Evolutionary conservation across 1,139 yeast genomes (phyloP), one percentile per base, ranked within the genome.

Genomic region (Hyphopichia buzzinii): DNA sequence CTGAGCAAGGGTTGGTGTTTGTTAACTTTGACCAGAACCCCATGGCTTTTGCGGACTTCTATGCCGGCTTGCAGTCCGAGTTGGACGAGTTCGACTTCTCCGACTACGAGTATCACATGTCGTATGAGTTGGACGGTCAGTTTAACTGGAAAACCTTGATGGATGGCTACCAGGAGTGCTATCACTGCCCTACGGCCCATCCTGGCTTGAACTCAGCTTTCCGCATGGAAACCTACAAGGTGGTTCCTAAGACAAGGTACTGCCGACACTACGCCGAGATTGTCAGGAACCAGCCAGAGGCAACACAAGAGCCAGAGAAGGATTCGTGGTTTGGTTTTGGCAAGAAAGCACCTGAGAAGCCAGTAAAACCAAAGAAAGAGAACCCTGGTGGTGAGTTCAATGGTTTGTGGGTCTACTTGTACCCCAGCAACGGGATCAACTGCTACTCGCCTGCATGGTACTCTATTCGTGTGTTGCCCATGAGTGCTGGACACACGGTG

Each of bases 391-490:
- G 83, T 40, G 74, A 68, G 17, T 75, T 74, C 58, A 74, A 74
- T 48, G 83, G 83, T 2, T 64, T 77, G 50, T 78, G 83, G 84
- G 73, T 78, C 37, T 78, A 78, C 53, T 55, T 76, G 34, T 77
- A 65, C 61, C 84, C 84, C 36, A 73, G 67, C 39, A 75, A 76
- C 47, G 83, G 83, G 29, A 55, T 78, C 51, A 78, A 78, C 55
- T 77, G 84, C 50, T 78, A 78, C 51, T 77, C 83, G 0, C 83
- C 83, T 43, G 83, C 83, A 5, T 78, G 81, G 81, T 78, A 78
- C 55, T 72, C 80, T 3, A 77, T 78, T 43, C 62, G 83, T 49
- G 83, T 78, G 3, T 62, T 77, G 42, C 84, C 84, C 26, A 51
- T 72, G 15, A 50, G 69, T 29, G 77, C 82, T 8, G 64, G 67